These are phyloP conservation scores for Mycena alexandri DNA, from an alignment of 768 basidiomycete genomes.

Conservation along the genomic window DNA sequence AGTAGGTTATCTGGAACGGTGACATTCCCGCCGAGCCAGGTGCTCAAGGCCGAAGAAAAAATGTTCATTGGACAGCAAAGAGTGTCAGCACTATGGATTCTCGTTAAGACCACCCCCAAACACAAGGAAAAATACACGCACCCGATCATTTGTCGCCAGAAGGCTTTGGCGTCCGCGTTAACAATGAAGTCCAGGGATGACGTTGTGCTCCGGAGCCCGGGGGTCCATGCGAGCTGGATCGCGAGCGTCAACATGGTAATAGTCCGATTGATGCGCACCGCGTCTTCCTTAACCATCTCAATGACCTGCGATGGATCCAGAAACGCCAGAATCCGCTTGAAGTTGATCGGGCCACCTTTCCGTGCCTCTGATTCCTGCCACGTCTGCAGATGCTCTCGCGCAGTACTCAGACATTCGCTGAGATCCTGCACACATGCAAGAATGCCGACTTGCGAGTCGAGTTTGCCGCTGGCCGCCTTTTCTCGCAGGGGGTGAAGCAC, in stretches of 20 bases:
- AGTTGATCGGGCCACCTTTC: not conserved
- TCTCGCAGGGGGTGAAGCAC: constrained; percentile 22
- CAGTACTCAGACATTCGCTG: constrained; percentile 8
- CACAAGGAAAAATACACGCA: not conserved
- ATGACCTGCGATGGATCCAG: constrained; percentile 25
- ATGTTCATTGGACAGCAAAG: constrained; percentile 8
- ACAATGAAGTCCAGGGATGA: constrained; percentile 14
- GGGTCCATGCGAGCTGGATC: constrained; percentile 24
- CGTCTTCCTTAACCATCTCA: constrained; percentile 15
- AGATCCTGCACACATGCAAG: constrained; percentile 26
- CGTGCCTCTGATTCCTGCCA: constrained; percentile 26
- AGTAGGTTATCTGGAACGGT: constrained; percentile 8
- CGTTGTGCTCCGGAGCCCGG: not conserved
- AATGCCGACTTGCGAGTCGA: constrained; percentile 19
- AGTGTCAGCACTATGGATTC: not conserved
- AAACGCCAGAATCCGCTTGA: constrained; percentile 25
- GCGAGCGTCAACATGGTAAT: constrained; percentile 17
- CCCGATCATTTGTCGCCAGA: constrained; percentile 25
- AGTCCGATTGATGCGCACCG: constrained; percentile 4
- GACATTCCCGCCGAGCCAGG: constrained; percentile 17
- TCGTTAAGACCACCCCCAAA: not conserved
- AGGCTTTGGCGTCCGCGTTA: constrained; percentile 15
- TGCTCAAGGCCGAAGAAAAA: not conserved
- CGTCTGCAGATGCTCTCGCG: constrained; percentile 22
- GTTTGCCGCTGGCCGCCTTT: constrained; percentile 21